A percentile compares a stretch with the other conserved stretches of the same genome.
These are phyloP conservation scores for Trypanosoma melophagium DNA, from an alignment of 208 protist genomes.

Conservation along the genomic window DNA sequence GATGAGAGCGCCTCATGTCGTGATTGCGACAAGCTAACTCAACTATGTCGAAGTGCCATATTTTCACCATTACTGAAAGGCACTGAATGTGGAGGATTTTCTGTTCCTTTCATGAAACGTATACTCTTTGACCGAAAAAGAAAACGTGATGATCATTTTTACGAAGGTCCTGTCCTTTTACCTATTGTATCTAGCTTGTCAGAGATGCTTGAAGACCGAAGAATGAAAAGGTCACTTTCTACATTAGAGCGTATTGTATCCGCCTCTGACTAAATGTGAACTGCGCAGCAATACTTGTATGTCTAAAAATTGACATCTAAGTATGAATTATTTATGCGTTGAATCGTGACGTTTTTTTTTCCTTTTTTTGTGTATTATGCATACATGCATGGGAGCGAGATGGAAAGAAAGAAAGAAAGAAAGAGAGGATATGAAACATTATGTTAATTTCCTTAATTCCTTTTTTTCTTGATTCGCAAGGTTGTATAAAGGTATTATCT, in stretches of 20 bases:
- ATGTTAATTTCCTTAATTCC: not conserved
- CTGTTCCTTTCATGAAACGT: conserved; percentile 12
- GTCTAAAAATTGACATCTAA: not conserved
- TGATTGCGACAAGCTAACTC: conserved; percentile 71
- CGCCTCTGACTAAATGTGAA: not conserved
- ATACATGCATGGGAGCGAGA: too few relatives aligned
- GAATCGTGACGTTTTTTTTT: not conserved
- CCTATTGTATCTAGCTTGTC: conserved; percentile 25
- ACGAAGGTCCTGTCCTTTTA: conserved; percentile 31
- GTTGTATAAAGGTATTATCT: not conserved
- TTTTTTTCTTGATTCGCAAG: not conserved
- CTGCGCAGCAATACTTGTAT: conserved; percentile 1
- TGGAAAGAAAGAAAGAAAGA: too few relatives aligned
- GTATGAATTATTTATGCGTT: conserved; percentile 1
- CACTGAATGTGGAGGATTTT: conserved; percentile 8
- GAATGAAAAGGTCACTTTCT: conserved; percentile 9
- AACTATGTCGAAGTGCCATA: conserved; percentile 55
- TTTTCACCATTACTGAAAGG: conserved; percentile 28
- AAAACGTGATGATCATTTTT: conserved; percentile 25
- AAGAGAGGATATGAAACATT: too few relatives aligned
- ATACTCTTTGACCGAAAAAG: conserved; percentile 60
- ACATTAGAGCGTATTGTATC: conserved; percentile 29
- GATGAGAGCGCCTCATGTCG: conserved; percentile 59
- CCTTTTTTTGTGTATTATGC: too few relatives aligned
- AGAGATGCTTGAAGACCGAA: conserved; percentile 23